Evolutionary conservation across 2,329 filamentous ascomycete genomes (phyloP), one percentile per base, ranked within the genome.

Genomic region (Aspergillus quadricinctus): DNA sequence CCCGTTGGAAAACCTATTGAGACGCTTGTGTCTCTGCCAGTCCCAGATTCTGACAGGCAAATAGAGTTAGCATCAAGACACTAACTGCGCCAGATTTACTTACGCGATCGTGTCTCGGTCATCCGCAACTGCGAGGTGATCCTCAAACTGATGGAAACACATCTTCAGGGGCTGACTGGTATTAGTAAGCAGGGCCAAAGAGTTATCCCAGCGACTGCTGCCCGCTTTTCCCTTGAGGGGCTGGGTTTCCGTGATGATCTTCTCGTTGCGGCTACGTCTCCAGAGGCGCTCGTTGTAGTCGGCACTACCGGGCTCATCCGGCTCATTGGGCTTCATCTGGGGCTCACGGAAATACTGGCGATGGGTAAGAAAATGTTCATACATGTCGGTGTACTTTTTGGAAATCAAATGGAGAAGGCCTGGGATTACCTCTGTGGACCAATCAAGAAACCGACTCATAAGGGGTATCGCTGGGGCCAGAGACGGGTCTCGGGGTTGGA

Each of bases 71-170:
- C 45, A 57, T 48, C 43, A 46, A 46, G 19, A 53, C 35, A 28
- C 3, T 9, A 10, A 9, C n/a, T 9, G 19, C 37, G 41, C 4
- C 17, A 31, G 29, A 35, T 31, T 6, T 35, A 75, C 74, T 64
- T 70, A 81, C 78, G 78, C 87, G 64, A 97, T 86, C 3, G 88
- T 95, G 73, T 99, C 95, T 54, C 89, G 86, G 66, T 96, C 92
- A 73, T 99, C 94, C 11, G 92, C 90, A 11, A 97, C 91, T 1
- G 94, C 90, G 21, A 99, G 83, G 69, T 97, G 92, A 67, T 97
- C 90, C 71, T 99, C 94, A 66, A 97, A 99, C 70, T 99, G 94
- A 75, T 99, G 94, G 72, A 97, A 96, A 4, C 90, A 89, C 87
- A 99, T 89, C 76, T 92, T 95, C 61, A 88, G 85, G 0, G 94